These are phyloP conservation scores for Tetradesmus obliquus DNA, from an alignment of 139 green algal genomes.

Conservation along the genomic window DNA sequence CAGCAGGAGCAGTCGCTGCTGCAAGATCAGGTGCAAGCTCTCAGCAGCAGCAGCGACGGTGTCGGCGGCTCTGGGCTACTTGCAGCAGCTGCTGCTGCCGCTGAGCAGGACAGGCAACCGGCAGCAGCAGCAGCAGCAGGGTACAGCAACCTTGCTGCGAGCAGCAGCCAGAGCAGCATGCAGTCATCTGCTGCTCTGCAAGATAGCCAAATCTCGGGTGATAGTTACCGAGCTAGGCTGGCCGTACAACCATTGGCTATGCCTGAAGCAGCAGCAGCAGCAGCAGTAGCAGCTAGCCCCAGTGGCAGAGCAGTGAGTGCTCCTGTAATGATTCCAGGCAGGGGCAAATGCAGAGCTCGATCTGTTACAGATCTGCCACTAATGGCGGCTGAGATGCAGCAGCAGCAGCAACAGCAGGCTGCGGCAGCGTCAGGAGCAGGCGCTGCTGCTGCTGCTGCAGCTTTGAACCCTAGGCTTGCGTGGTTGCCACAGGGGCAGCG, in stretches of 20 bases:
- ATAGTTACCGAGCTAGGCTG: neutral
- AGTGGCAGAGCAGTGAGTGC: constrained; percentile 27
- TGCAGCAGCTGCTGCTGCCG: constrained; percentile 19
- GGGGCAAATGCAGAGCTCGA: neutral
- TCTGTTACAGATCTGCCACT: constrained; percentile 30
- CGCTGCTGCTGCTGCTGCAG: constrained; percentile 20
- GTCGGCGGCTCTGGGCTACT: neutral
- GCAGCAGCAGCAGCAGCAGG: constrained; percentile 26
- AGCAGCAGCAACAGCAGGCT: constrained; percentile 17
- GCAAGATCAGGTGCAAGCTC: neutral
- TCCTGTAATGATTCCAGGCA: constrained; percentile 53
- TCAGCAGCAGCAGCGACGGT: neutral
- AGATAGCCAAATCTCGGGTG: neutral
- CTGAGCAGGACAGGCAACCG: constrained; percentile 1
- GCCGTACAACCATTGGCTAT: neutral
- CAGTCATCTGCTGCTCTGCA: neutral
- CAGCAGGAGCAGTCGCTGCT: neutral
- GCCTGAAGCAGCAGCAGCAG: neutral
- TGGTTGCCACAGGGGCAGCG: neutral
- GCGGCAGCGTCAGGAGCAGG: neutral
- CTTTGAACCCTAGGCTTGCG: neutral
- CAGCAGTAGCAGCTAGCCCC: neutral
- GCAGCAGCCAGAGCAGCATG: constrained; percentile 7
- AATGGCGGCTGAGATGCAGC: constrained; percentile 4
- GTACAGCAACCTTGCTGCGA: neutral